phyloP scores from a whole-genome alignment of 306 rosid species.

The Geum urbanum region DNA sequence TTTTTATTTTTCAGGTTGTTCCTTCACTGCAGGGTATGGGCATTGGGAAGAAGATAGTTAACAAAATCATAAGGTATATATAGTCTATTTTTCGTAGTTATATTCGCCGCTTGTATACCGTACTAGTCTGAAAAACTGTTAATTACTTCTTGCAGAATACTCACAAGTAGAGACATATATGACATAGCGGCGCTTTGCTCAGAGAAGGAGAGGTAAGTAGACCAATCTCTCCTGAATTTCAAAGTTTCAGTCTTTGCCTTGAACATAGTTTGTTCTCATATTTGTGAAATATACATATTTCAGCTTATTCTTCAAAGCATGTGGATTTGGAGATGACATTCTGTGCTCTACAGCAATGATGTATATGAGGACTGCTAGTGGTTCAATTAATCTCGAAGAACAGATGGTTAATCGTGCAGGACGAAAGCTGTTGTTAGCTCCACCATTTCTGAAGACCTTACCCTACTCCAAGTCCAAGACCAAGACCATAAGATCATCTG shows the following conservation, averaged over 20 bases:
- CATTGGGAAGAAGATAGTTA: conserved; percentile 65
- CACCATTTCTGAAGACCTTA: conserved; percentile 36
- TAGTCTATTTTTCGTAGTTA: no score
- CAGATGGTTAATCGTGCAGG: conserved; percentile 40
- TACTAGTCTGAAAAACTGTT: conserved; percentile 1
- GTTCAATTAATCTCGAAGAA: conserved; percentile 32
- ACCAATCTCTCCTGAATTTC: conserved; percentile 17
- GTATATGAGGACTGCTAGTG: conserved; percentile 45
- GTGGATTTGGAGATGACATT: conserved; percentile 77
- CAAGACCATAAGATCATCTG: conserved; percentile 14
- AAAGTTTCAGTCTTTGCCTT: background rate
- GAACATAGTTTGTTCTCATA: background rate
- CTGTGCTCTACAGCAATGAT: conserved; percentile 73
- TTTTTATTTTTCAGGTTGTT: conserved; percentile 62
- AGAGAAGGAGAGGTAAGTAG: conserved; percentile 57
- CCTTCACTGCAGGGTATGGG: conserved; percentile 76
- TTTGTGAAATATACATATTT: background rate
- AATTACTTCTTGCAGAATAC: conserved; percentile 45
- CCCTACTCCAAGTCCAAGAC: conserved; percentile 18
- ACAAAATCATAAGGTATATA: conserved; percentile 53
- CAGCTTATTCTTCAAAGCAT: conserved; percentile 72
- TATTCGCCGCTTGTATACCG: no score
- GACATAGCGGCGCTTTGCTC: conserved; percentile 64
- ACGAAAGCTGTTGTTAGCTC: conserved; percentile 45
- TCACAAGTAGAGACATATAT: conserved; percentile 49